These are phyloP conservation scores for Eutrema heterophyllum DNA, from an alignment of 345 rosid species.

Conservation along the genomic window DNA sequence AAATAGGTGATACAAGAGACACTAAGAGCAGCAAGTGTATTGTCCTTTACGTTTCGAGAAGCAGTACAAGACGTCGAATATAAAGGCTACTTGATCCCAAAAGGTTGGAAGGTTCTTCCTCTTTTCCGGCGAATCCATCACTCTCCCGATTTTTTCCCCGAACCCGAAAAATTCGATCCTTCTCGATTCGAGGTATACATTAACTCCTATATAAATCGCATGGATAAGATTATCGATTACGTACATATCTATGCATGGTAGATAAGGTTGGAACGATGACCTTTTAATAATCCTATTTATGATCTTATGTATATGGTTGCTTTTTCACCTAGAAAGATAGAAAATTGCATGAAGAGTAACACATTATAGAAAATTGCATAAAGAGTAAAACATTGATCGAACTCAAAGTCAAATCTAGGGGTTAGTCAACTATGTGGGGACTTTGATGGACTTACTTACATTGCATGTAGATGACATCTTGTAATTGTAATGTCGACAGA, in stretches of 20 bases:
- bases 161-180: conserved; percentile 79
- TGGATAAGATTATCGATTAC: neutral
- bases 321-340: neutral
- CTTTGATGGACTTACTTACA: conserved; percentile 4
- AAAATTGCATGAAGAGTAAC: neutral
- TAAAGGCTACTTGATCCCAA: conserved; percentile 80
- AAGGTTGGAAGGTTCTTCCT: conserved; percentile 96
- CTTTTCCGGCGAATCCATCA: conserved; percentile 91
- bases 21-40: conserved; percentile 74
- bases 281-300: neutral
- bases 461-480: conserved; percentile 31
- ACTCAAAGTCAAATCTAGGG: conserved; percentile 3
- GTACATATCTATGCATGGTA: neutral
- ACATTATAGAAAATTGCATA: neutral
- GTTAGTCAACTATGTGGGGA: conserved; percentile 17
- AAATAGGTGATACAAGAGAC: conserved; percentile 94
- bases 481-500: conserved; percentile 60
- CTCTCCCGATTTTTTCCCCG: conserved; percentile 59
- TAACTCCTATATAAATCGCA: neutral
- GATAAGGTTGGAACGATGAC: neutral
- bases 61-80: conserved; percentile 81
- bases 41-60: conserved; percentile 92
- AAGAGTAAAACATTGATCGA: neutral
- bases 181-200: conserved; percentile 72
- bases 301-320: neutral